Evolutionary conservation across 352 stramenopile species (phyloP).

Genomic region (Phytophthora fragariaefolia): DNA sequence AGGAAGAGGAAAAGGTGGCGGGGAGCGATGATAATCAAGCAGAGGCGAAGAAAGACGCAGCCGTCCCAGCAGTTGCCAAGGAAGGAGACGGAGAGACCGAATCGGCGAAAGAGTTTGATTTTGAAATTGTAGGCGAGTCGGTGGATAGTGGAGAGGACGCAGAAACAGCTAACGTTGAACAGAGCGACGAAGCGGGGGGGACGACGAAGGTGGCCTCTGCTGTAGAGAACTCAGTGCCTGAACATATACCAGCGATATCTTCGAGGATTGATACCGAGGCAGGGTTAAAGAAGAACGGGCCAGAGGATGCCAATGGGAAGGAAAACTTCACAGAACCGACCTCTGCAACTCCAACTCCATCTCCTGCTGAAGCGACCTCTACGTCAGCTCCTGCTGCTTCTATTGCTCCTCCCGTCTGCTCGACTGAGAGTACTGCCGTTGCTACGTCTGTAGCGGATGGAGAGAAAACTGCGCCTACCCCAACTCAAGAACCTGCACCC

Average conservation of each 20-base stretch:
- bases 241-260: neutral
- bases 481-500: neutral
- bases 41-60: conserved; percentile 1
- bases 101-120: conserved; percentile 16
- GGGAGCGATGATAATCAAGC: neutral
- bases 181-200: conserved; percentile 7
- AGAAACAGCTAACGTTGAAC: conserved; percentile 24
- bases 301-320: neutral
- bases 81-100: conserved; percentile 9
- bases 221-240: neutral
- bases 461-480: neutral
- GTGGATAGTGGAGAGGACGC: conserved; percentile 15
- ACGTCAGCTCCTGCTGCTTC: neutral
- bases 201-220: neutral
- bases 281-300: neutral
- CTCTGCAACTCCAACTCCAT: neutral
- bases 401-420: neutral
- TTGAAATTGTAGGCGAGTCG: conserved; percentile 18
- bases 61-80: neutral
- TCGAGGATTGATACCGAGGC: neutral
- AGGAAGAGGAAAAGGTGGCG: conserved; percentile 12
- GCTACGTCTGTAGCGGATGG: too few species aligned
- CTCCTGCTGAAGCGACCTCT: neutral
- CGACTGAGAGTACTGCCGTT: too few species aligned
- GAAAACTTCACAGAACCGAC: neutral